phyloP scores from a whole-genome alignment of 345 rosid genomes.

The Populus tremula region DNA sequence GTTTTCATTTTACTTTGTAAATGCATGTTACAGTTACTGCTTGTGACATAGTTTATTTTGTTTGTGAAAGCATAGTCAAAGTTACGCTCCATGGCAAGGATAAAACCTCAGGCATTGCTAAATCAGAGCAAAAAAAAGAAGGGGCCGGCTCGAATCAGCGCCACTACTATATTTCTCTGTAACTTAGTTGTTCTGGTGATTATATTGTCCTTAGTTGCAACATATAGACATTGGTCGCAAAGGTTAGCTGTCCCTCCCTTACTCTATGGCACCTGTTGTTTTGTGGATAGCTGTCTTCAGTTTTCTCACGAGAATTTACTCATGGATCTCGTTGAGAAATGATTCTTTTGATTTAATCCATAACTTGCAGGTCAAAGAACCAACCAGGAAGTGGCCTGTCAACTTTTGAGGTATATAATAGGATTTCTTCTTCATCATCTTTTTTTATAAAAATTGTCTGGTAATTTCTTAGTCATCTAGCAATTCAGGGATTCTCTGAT shows the following conservation, averaged over 20 bases:
- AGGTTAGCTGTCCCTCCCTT: conserved; percentile 41
- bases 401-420: conserved; percentile 40
- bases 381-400: conserved; percentile 26
- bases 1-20: not conserved
- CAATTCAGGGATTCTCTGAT: not conserved
- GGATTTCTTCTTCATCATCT: not conserved
- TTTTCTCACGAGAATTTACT: not conserved
- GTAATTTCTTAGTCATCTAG: not conserved
- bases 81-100: conserved; percentile 58
- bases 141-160: conserved; percentile 57
- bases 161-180: conserved; percentile 49
- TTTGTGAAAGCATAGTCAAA: not conserved
- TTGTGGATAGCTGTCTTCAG: not conserved
- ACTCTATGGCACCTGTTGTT: not conserved
- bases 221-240: conserved; percentile 61
- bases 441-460: not conserved
- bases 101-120: conserved; percentile 75
- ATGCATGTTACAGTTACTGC: not conserved
- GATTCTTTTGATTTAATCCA: conserved; percentile 18
- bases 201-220: conserved; percentile 44
- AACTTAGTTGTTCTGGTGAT: conserved; percentile 46
- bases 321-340: not conserved
- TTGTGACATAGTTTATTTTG: not conserved
- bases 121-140: conserved; percentile 85
- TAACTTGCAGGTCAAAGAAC: conserved; percentile 36